phyloP scores from a whole-genome alignment of 1,284 basidiomycete species.

The Megacollybia platyphylla region DNA sequence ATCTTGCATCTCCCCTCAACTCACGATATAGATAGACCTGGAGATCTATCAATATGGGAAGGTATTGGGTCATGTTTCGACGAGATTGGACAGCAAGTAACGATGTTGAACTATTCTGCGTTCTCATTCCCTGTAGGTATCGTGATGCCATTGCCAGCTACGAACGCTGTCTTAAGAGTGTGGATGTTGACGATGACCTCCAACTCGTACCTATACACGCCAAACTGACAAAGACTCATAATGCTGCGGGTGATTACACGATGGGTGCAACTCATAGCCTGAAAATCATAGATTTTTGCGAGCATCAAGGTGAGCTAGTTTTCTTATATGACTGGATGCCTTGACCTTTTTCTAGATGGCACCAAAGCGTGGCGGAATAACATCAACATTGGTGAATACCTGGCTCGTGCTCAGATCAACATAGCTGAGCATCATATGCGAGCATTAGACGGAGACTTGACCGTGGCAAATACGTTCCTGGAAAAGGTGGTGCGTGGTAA shows the following conservation, averaged over 20 bases:
- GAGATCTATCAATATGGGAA: slow-evolving; percentile 94
- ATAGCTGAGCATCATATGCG: neutral
- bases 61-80: slow-evolving; percentile 92
- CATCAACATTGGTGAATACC: neutral
- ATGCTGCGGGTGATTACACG: neutral
- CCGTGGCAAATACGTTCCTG: neutral
- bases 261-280: neutral
- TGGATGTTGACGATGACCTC: neutral
- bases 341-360: neutral
- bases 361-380: neutral
- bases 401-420: neutral
- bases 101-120: neutral
- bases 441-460: neutral
- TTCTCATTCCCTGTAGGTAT: neutral
- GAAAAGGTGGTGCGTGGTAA: neutral
- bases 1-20: neutral
- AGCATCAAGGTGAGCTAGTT: neutral
- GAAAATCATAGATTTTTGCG: neutral
- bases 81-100: slow-evolving; percentile 63
- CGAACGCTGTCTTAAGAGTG: neutral
- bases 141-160: neutral
- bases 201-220: neutral
- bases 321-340: neutral
- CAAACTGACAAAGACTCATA: neutral
- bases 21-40: slow-evolving; percentile 49